Base-by-base conservation (phyloP, 257 asterid species). In the Nicotiana noctiflora region DNA sequence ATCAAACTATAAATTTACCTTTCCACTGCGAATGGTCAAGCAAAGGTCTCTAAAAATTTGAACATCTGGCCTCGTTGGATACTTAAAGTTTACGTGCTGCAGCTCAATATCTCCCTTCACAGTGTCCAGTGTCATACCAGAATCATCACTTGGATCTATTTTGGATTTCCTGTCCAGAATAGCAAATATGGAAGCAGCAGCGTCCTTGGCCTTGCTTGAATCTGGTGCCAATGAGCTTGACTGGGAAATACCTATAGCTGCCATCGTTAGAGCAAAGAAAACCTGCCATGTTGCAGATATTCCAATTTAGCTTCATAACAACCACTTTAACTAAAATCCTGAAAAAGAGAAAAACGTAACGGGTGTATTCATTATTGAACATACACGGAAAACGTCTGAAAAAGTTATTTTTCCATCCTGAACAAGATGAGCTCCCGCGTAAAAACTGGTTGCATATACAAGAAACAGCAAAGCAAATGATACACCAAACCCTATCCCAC, bases 41-140 rank as follows among this genome's bases (percentile, higher is more conserved):
- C 82, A 84, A 18, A 94, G 89, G 86, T 91, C 95, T 14, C 90
- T 83, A 21, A 94, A 84, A 55, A 94, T 90, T 77, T 89, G 92
- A 77, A 92, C 83, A 81, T 91, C 94, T 0, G 97, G 97, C 86
- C 98, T 88, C 23, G 91, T 92, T 14, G 98, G 97, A 85, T 94
- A 94, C 86, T 75, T 91, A 87, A 94, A 94, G 85, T 94, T 88
- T 76, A 94, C 89, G 51, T 89, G 93, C 3, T 82, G 88, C 49
- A 94, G 81, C 81, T 91, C 97, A n/a, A 94, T 92, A 59, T 94
- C 97, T 72, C 98, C 98, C 88, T 88, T 89, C n/a, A 92, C 88
- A 21, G 76, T 85, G 14, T 90, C 97, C 9, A 88, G 86, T 68
- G 90, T 92, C 88, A 76, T 79, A 5, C 98, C 97, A 5, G 95